A percentile compares a stretch with the other conserved stretches of the same genome.
Evolutionary conservation across 1,139 yeast species (phyloP).

Genomic region (Geotrichum fermentans): DNA sequence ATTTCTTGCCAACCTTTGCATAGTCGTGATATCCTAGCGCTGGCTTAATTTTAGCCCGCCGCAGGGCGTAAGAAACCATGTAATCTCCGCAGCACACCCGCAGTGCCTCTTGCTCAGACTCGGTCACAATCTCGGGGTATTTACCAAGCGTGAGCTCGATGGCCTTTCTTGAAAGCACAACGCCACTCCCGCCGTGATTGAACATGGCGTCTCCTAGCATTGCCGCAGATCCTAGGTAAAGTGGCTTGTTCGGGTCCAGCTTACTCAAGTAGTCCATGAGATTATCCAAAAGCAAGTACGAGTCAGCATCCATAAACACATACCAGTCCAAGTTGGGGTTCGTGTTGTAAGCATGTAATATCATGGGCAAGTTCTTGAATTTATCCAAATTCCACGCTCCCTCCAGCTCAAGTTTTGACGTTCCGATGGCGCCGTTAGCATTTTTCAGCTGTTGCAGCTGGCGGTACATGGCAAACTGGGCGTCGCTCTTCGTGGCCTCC

Average conservation of each 20-base stretch:
- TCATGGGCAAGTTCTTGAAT: conserved; percentile 40
- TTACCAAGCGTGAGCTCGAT: conserved; percentile 30
- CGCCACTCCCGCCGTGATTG: conserved; percentile 42
- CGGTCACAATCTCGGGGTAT: conserved; percentile 28
- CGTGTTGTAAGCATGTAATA: conserved; percentile 34
- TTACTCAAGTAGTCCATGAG: conserved; percentile 29
- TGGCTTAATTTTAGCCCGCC: conserved; percentile 20
- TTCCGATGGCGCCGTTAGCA: conserved; percentile 22
- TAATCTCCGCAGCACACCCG: conserved; percentile 38
- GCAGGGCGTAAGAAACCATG: conserved; percentile 33
- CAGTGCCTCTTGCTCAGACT: conserved; percentile 30
- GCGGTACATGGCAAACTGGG: conserved; percentile 32
- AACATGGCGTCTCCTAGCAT: conserved; percentile 26
- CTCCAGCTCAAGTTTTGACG: conserved; percentile 2
- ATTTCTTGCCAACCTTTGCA: conserved; percentile 20
- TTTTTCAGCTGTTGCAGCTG: conserved; percentile 28
- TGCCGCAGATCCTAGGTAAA: conserved; percentile 34
- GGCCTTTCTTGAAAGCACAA: conserved; percentile 36
- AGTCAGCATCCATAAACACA: conserved; percentile 39
- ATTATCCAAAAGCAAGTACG: conserved; percentile 34
- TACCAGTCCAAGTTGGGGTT: conserved; percentile 38
- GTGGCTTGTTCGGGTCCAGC: conserved; percentile 29
- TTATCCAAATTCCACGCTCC: conserved; percentile 39
- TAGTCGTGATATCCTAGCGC: conserved; percentile 7
- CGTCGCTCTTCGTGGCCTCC: conserved; percentile 23